phyloP scores from a whole-genome alignment of 352 stramenopile species.

The Phytophthora melonis region DNA sequence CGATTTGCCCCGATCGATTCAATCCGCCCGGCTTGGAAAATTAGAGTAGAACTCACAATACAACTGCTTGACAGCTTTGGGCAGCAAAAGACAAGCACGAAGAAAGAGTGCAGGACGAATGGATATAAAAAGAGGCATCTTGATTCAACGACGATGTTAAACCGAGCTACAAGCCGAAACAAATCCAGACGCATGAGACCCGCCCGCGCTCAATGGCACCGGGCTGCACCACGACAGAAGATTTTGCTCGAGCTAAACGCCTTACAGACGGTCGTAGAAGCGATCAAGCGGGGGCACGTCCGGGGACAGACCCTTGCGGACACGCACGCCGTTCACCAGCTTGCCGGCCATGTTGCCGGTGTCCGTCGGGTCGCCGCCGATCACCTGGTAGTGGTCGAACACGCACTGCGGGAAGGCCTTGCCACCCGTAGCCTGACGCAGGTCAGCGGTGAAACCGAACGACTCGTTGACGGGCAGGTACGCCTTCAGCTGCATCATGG shows the following conservation, averaged over 20 bases:
- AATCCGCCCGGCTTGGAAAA: too few species aligned
- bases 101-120: not conserved
- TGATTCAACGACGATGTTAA: constrained; percentile 40
- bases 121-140: constrained; percentile 46
- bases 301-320: constrained; percentile 97
- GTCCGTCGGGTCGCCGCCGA: constrained; percentile 94
- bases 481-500: constrained; percentile 99
- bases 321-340: constrained; percentile 94
- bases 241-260: constrained; percentile 35
- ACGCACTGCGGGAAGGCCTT: constrained; percentile 99
- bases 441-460: constrained; percentile 99
- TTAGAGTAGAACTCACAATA: too few species aligned
- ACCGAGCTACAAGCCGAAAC: constrained; percentile 35
- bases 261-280: constrained; percentile 99
- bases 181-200: constrained; percentile 41
- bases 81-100: too few species aligned
- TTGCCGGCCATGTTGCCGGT: constrained; percentile 95
- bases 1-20: too few species aligned
- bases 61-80: too few species aligned
- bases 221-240: constrained; percentile 37
- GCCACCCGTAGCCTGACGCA: constrained; percentile 98
- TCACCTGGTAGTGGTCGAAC: constrained; percentile 99
- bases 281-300: constrained; percentile 98
- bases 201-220: constrained; percentile 26
- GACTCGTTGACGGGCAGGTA: constrained; percentile 99